Evolutionary conservation across 805 yeast species (phyloP).

Genomic region (Wickerhamiella qilinensis): DNA sequence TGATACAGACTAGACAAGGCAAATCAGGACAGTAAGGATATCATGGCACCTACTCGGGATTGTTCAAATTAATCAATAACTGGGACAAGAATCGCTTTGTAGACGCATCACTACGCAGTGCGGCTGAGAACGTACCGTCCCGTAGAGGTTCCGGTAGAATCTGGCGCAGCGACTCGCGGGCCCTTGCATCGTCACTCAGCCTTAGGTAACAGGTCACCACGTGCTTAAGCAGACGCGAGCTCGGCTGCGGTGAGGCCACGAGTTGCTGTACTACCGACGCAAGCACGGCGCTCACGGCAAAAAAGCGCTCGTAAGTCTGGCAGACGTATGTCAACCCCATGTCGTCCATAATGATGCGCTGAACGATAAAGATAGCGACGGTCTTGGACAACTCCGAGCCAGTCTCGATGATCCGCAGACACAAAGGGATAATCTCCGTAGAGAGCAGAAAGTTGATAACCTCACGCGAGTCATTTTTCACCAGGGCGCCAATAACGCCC

Average conservation of each 20-base stretch:
- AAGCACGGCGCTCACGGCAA: slow-evolving; percentile 81
- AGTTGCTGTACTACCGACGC: slow-evolving; percentile 80
- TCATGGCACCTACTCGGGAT: not conserved
- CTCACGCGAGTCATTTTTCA: slow-evolving; percentile 88
- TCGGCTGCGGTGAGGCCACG: slow-evolving; percentile 39
- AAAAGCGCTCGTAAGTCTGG: slow-evolving; percentile 87
- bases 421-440: slow-evolving; percentile 93
- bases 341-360: slow-evolving; percentile 82
- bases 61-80: slow-evolving; percentile 43
- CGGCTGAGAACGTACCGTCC: slow-evolving; percentile 68
- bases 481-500: slow-evolving; percentile 94
- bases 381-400: slow-evolving; percentile 89
- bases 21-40: no score
- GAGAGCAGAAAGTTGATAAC: slow-evolving; percentile 80
- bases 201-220: slow-evolving; percentile 89
- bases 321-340: slow-evolving; percentile 83
- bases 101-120: slow-evolving; percentile 71
- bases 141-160: slow-evolving; percentile 76
- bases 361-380: slow-evolving; percentile 91
- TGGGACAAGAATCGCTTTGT: slow-evolving; percentile 80
- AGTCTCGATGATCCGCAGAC: slow-evolving; percentile 87
- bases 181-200: slow-evolving; percentile 76
- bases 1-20: no score
- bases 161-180: slow-evolving; percentile 69
- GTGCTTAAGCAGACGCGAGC: slow-evolving; percentile 78